A percentile compares a stretch with the other conserved stretches of the same genome.
These are phyloP conservation scores for Paralagenidium karlingii DNA, from an alignment of 352 stramenopile species.

Conservation along the genomic window DNA sequence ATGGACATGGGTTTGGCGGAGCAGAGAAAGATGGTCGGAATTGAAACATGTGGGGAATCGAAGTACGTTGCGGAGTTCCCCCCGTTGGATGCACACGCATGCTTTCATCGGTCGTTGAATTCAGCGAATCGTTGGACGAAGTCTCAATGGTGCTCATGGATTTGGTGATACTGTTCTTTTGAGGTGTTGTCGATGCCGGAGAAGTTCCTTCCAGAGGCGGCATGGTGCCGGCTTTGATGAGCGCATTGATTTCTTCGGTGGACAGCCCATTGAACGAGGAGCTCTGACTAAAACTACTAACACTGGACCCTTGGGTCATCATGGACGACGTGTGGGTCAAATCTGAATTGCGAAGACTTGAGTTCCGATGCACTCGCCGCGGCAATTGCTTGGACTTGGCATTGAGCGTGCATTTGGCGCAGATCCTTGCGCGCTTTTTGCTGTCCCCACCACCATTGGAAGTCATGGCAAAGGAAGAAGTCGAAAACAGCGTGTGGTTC, in stretches of 20 bases:
- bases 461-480: too few relatives aligned
- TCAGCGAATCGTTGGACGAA: slow-evolving; percentile 6
- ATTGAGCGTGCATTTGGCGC: slow-evolving; percentile 57
- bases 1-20: too few relatives aligned
- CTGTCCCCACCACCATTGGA: slow-evolving; percentile 37
- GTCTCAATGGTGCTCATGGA: slow-evolving; percentile 14
- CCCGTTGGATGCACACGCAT: slow-evolving; percentile 17
- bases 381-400: slow-evolving; percentile 40
- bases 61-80: too few relatives aligned
- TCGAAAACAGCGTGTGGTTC: slow-evolving; percentile 67
- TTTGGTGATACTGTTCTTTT: neutral
- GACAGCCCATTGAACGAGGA: too few relatives aligned
- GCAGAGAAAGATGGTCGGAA: slow-evolving; percentile 27
- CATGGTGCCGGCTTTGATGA: too few relatives aligned
- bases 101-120: slow-evolving; percentile 15
- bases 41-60: slow-evolving; percentile 50
- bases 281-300: too few relatives aligned
- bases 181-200: neutral
- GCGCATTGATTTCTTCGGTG: too few relatives aligned
- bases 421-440: slow-evolving; percentile 69
- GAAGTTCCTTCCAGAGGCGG: too few relatives aligned
- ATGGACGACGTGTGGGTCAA: too few relatives aligned
- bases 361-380: slow-evolving; percentile 17
- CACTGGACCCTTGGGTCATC: too few relatives aligned
- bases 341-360: too few relatives aligned